A percentile compares a stretch with the other conserved stretches of the same genome.
Evolutionary conservation across 2,329 filamentous ascomycete genomes (phyloP).

Genomic region (Orbilia javanica): DNA sequence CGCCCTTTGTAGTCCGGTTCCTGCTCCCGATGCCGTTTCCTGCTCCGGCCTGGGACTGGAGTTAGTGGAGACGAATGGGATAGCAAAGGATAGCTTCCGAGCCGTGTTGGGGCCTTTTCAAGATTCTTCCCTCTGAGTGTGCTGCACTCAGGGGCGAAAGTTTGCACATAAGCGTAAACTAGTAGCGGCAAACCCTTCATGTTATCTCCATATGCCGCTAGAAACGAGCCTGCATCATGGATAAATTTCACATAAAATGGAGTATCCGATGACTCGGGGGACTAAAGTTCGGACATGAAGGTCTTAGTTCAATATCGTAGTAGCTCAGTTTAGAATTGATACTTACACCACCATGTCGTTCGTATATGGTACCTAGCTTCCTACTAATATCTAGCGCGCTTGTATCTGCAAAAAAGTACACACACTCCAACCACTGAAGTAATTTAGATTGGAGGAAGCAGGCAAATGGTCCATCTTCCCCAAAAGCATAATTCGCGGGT

Average conservation of each 20-base stretch:
- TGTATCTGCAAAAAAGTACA: constrained; percentile 17
- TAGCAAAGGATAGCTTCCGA: constrained; percentile 41
- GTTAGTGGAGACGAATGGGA: neutral
- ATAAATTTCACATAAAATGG: too few species aligned
- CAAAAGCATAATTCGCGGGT: constrained; percentile 28
- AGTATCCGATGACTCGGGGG: too few species aligned
- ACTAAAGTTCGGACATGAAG: too few species aligned
- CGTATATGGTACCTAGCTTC: too few species aligned
- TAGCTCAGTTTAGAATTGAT: too few species aligned
- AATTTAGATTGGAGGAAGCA: constrained; percentile 61
- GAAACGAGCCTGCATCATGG: too few species aligned
- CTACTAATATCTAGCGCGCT: constrained; percentile 49
- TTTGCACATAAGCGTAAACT: constrained; percentile 58
- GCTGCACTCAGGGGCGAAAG: constrained; percentile 59
- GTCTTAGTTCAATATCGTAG: too few species aligned
- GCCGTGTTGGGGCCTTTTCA: constrained; percentile 49
- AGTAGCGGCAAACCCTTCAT: constrained; percentile 44
- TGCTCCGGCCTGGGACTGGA: neutral
- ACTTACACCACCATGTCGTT: too few species aligned
- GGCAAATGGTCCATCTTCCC: constrained; percentile 35
- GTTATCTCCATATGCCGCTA: neutral
- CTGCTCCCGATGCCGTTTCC: neutral
- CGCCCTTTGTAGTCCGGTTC: neutral
- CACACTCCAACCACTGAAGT: constrained; percentile 63
- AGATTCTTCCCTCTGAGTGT: constrained; percentile 54